Evolutionary conservation across 1,284 basidiomycete species (phyloP).

Genomic region (Pseudozyma hubeiensis): DNA sequence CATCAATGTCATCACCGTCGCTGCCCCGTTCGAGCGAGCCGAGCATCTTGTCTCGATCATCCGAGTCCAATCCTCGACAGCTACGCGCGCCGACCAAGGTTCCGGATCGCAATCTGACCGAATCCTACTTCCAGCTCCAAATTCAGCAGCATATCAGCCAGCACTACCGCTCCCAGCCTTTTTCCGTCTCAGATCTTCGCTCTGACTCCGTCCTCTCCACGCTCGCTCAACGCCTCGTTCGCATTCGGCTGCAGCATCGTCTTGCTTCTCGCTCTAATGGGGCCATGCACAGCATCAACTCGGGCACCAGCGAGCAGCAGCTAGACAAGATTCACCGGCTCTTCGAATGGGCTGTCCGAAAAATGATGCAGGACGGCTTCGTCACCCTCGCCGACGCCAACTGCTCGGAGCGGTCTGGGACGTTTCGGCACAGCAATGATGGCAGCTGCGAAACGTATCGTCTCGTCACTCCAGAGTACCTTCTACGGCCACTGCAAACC

Average conservation of each 20-base stretch:
- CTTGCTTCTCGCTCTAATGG: conserved; percentile 8
- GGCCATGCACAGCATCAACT: background rate
- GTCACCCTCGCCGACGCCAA: conserved; percentile 23
- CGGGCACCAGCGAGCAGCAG: conserved; percentile 17
- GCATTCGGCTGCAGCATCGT: conserved; percentile 28
- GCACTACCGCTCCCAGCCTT: conserved; percentile 7
- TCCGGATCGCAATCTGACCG: conserved; percentile 30
- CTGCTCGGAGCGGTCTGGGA: background rate
- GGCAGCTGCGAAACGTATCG: conserved; percentile 17
- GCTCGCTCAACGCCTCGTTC: conserved; percentile 32
- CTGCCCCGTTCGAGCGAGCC: background rate
- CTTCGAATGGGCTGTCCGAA: conserved; percentile 42
- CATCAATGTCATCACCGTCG: background rate
- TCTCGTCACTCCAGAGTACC: conserved; percentile 38
- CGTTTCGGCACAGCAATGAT: background rate
- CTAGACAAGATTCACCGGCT: conserved; percentile 30
- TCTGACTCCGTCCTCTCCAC: conserved; percentile 7
- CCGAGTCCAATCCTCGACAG: conserved; percentile 8
- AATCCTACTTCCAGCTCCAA: conserved; percentile 45
- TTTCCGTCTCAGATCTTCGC: conserved; percentile 16
- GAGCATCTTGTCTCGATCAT: conserved; percentile 4
- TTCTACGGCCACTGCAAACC: conserved; percentile 13
- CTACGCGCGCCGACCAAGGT: conserved; percentile 34
- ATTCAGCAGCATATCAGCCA: conserved; percentile 37
- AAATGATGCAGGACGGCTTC: conserved; percentile 52